These are phyloP conservation scores for Colletotrichum liriopes DNA, from an alignment of 2,329 filamentous ascomycete genomes.

Conservation along the genomic window DNA sequence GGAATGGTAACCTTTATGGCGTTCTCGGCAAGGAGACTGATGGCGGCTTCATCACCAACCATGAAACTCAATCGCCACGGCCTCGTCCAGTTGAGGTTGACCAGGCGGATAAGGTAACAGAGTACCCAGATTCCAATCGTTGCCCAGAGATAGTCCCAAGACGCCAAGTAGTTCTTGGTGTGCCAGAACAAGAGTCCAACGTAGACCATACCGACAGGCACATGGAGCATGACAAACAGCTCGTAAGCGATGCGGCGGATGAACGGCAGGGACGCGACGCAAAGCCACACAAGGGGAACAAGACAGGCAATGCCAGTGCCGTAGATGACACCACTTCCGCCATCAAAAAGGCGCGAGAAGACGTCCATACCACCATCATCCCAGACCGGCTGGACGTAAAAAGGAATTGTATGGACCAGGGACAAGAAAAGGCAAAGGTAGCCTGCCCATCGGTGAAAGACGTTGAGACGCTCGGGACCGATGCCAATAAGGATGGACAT, in stretches of 20 bases:
- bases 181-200: constrained; percentile 95
- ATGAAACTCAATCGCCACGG: constrained; percentile 86
- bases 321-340: constrained; percentile 80
- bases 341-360: constrained; percentile 79
- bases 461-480: constrained; percentile 91
- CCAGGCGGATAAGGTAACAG: constrained; percentile 82
- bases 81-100: constrained; percentile 91
- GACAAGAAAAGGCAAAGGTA: constrained; percentile 89
- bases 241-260: constrained; percentile 87
- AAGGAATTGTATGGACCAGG: constrained; percentile 88
- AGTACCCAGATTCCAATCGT: constrained; percentile 84
- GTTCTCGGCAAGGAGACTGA: constrained; percentile 91
- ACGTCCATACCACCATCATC: constrained; percentile 81
- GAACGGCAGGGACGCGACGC: constrained; percentile 85
- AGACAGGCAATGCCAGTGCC: constrained; percentile 88
- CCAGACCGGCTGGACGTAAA: constrained; percentile 91
- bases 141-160: constrained; percentile 90
- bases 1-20: constrained; percentile 97
- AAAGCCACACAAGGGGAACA: constrained; percentile 86
- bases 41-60: constrained; percentile 91
- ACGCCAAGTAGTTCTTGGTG: constrained; percentile 90
- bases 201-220: constrained; percentile 85
- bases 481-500: constrained; percentile 90
- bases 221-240: constrained; percentile 85
- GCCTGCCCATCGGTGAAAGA: constrained; percentile 92